A percentile compares a stretch with the other conserved stretches of the same genome.
phyloP scores from a whole-genome alignment of 257 asterid genomes.

The Ilex asprella region DNA sequence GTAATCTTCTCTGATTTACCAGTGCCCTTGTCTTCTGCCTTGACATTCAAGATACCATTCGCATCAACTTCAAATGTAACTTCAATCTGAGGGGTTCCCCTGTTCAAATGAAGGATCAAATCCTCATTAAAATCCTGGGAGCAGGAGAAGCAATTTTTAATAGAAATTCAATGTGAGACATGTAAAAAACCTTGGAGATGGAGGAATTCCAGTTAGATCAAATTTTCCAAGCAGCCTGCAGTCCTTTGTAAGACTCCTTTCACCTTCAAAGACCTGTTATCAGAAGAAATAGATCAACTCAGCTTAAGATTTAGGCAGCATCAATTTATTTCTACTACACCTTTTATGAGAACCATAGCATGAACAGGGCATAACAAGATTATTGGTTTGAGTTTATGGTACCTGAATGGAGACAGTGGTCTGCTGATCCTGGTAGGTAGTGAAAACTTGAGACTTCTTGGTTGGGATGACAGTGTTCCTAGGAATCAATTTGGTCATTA shows the following conservation, averaged over 20 bases:
- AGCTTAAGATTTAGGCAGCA: not conserved
- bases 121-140: not conserved
- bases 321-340: no score
- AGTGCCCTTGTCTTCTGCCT: slow-evolving; percentile 96
- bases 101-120: slow-evolving; percentile 20
- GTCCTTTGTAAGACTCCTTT: slow-evolving; percentile 91
- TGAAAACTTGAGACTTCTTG: slow-evolving; percentile 90
- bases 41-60: slow-evolving; percentile 82
- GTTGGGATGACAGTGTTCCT: slow-evolving; percentile 94
- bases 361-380: not conserved
- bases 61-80: slow-evolving; percentile 96
- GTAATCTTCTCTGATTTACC: slow-evolving; percentile 87
- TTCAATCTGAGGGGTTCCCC: slow-evolving; percentile 96
- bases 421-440: slow-evolving; percentile 98
- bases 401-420: slow-evolving; percentile 92
- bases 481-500: slow-evolving; percentile 98
- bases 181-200: slow-evolving; percentile 75
- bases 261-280: slow-evolving; percentile 85
- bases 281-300: not conserved
- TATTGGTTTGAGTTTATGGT: not conserved
- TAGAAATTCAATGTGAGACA: not conserved
- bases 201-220: slow-evolving; percentile 82
- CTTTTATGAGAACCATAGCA: no score
- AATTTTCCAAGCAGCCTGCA: slow-evolving; percentile 87
- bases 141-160: not conserved